Evolutionary conservation across 495 filamentous ascomycete genomes (phyloP), one percentile per base, ranked within the genome.

Genomic region (Penicillium subrubescens): DNA sequence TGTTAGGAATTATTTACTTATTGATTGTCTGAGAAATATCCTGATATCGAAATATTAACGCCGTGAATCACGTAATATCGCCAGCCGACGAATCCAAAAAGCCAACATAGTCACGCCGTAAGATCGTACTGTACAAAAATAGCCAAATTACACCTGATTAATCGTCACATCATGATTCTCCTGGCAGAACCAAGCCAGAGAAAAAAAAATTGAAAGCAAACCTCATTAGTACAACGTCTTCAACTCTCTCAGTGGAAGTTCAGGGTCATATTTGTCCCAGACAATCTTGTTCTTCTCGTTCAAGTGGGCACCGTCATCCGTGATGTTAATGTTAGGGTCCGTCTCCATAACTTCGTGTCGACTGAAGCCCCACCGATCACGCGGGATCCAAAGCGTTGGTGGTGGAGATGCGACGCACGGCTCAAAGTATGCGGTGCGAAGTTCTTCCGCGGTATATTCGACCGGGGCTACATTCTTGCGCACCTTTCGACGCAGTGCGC

Each of bases 341-440:
- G 84, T 89, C 54, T 89, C 82, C 50, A 83, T 71, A 43, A 90
- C 75, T 71, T 92, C 90, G 65, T 88, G 83, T 34, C 74, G 72
- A 61, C 84, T 87, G 21, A 92, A 85, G 3, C 88, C 86, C 67
- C 84, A 87, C 2, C 84, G 77, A 72, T 93, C 90, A 21, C 79
- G 79, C 0, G 89, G 88, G 6, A 93, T 85, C 90, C 90, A 93
- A 8, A 93, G 75, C 46, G 80, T 77, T 7, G 89, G 89, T 0
- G 85, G 79, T 0, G 77, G 76, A 12, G 78, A 74, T 57, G 83
- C 86, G 65, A 93, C 83, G 44, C 88, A 88, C 0, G 90, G 90
- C 66, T 92, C 84, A 57, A 83, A 83, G 69, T 89, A 93, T 0
- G 89, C 89, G 12, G 83, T 81, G 31, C 75, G 71, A 15, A 82